A percentile compares a stretch with the other conserved stretches of the same genome.
Evolutionary conservation across 164 flowering plant species (phyloP).

Genomic region (Aristolochia contorta): DNA sequence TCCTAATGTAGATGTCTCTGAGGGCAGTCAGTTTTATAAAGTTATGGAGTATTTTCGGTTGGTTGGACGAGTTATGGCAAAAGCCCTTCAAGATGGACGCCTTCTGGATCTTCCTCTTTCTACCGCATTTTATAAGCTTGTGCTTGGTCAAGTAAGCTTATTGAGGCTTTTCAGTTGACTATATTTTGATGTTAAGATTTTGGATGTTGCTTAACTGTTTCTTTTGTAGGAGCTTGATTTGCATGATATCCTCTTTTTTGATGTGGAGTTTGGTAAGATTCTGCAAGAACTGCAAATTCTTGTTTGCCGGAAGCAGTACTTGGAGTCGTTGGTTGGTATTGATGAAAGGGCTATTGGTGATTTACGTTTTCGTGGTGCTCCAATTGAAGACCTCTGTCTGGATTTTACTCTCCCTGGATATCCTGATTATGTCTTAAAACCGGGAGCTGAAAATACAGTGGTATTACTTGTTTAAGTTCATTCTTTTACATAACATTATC

Average conservation of each 20-base stretch:
- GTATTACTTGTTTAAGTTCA: not conserved
- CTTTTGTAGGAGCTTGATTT: slow-evolving; percentile 86
- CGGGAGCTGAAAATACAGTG: slow-evolving; percentile 68
- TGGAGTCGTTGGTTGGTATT: slow-evolving; percentile 43
- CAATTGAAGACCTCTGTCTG: slow-evolving; percentile 74
- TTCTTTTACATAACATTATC: too few species aligned
- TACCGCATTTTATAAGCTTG: slow-evolving; percentile 75
- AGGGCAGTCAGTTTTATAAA: slow-evolving; percentile 60
- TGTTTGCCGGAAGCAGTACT: slow-evolving; percentile 59
- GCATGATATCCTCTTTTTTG: slow-evolving; percentile 80
- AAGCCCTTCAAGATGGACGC: slow-evolving; percentile 98
- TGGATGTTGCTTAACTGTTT: not conserved
- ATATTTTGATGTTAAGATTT: not conserved
- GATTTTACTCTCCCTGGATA: slow-evolving; percentile 98
- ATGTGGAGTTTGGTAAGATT: slow-evolving; percentile 70
- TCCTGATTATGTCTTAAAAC: slow-evolving; percentile 72
- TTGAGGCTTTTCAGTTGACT: slow-evolving; percentile 1
- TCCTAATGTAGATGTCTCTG: slow-evolving; percentile 53
- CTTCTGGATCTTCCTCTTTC: slow-evolving; percentile 90
- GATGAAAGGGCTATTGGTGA: slow-evolving; percentile 30
- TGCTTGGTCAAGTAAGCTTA: slow-evolving; percentile 78
- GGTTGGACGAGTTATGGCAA: slow-evolving; percentile 92
- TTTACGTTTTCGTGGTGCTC: slow-evolving; percentile 58
- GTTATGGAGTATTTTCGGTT: slow-evolving; percentile 69
- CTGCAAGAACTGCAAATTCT: slow-evolving; percentile 78